Base-by-base conservation (phyloP, 2,329 filamentous ascomycete genomes). In the Fusarium sp. region DNA sequence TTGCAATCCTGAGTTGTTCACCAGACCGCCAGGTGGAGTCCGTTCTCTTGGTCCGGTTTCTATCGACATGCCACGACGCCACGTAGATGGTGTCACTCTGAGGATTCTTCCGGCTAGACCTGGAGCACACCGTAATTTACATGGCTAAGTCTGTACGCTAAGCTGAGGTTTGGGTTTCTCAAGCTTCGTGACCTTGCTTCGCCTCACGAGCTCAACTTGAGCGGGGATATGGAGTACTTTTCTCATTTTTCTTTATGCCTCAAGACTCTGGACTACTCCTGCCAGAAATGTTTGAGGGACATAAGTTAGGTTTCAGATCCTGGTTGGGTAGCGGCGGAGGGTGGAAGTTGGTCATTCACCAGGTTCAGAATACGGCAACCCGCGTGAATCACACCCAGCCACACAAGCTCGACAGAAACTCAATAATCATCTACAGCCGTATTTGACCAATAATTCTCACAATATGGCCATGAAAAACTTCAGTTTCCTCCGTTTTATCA, bases 21-120 rank as follows among this genome's bases (percentile, higher is more conserved):
- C 57, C 59, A 72, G 62, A 70, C 71, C 65, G 65, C 66, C 34
- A 64, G 65, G 62, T 74, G 62, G 69, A 72, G 68, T 63, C 61
- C 13, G 16, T 45, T 40, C 59, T 60, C 54, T 62, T 59, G 37
- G 31, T 59, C 56, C 38, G 45, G 59, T 34, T 63, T 37, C 58
- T 35, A 38, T 54, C 57, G 20, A 29, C 45, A 64, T 60, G 56
- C 31, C 42, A 54, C 57, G 45, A 45, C 24, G 40, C 45, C 42
- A 63, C 61, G 47, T 56, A 56, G 38, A 62, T 38, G 20, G 31
- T 64, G 63, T 57, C 42, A 40, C 50, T 60, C 29, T 35, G 16
- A 35, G 22, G 62, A 62, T 61, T 40, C 40, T 62, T 64, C 22
- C 37, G 18, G 47, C 59, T 57, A 37, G 54, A 45, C 54, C 52